Evolutionary conservation across 2,329 filamentous ascomycete species (phyloP), one percentile per base, ranked within the genome.

Genomic region (Paramyrothecium roridum): DNA sequence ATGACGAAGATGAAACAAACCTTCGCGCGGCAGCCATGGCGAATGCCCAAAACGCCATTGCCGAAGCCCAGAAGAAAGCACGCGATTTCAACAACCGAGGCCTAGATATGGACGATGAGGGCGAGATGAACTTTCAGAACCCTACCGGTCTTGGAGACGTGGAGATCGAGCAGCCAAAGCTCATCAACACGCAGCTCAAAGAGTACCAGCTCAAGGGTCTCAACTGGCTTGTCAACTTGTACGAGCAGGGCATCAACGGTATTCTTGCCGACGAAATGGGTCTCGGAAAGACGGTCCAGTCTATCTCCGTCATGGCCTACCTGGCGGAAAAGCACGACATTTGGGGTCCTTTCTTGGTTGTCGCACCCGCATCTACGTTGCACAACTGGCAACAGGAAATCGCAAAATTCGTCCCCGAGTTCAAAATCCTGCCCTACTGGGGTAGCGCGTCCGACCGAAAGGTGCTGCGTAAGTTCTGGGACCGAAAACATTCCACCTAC

Each of bases 301-400:
- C 93, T 21, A 99, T 99, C 59, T 98, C 95, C 1, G 93, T 99
- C 70, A 98, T 99, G 95, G 93, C 93, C 2, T 98, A 99, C 69
- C 86, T 99, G 33, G 95, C 95, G 2, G 93, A 99, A 76, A 89
- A 93, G 65, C 92, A 99, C 79, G 93, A 96, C 68, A 96, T 98
- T 63, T 98, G 93, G 95, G 95, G 95, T 8, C 95, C 95, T 0
- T 98, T 97, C 78, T 76, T 99, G 50, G 95, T 99, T 61, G 96
- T 99, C 59, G 95, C 95, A 0, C 95, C 95, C 0, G 92, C 95
- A 1, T 97, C 93, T 1, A 99, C 95, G 1, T 79, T 99, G 56
- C 93, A 99, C 85, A 99, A 99, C 70, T 99, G 95, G 95, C 93
- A 99, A 73, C 95, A 99, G 72, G 95, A 99, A 78, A 96, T 99